Evolutionary conservation across 257 asterid genomes (phyloP), one percentile per base, ranked within the genome.

Genomic region (Scutellaria galericulata): DNA sequence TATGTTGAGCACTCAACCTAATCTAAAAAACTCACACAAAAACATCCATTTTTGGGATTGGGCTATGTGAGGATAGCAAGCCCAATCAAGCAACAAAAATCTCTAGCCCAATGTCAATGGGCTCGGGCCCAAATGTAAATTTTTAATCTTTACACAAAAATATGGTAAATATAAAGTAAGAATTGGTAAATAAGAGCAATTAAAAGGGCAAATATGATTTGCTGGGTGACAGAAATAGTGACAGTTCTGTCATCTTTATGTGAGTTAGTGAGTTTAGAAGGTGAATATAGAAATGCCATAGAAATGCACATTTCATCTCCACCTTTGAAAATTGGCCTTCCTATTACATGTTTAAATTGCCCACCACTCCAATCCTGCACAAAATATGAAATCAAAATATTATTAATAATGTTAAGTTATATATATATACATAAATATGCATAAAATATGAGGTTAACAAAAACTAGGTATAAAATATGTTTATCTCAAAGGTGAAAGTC

Each of bases 341-440:
- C 98, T 39, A 88, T 81, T 20, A 90, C 98, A 71, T 90, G 89
- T 70, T 87, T 90, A 77, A 80, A 88, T 39, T 64, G 74, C 54
- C 96, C 94, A 52, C 68, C 70, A 35, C 87, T 83, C 88, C 92
- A 77, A 14, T 47, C 86, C 98, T 90, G 86, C 75, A 22, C n/a
- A 9, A 3, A 53, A 7, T 6, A 42, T 50, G 9, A 66, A 18
- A 15, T 12, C 14, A 56, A 44, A 56, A 9, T 56, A 11, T 11
- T 10, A 15, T 24, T 1, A 24, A 1, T 24, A 24, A 24, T 24
- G 27, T 24, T 24, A 24, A 24, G 1, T 24, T 24, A 24, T 24
- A 24, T 24, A 24, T 24, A 24, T 24, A 18, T 18, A 24, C 27
- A 24, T 24, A 24, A 24, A 24, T 24, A 24, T 2, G 2, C 1